These are phyloP conservation scores for Hordeum vulgare DNA, from an alignment of 176 grass and related monocot genomes.

Conservation along the genomic window MorexV3_pseudomolecules_assembly NC_058521.1:552777260-552777759, in stretches of 20 bases:
- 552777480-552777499: conserved; percentile 84
- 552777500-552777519: conserved; percentile 95
- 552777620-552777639: not conserved
- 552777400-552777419: conserved; percentile 76
- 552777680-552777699: not conserved
- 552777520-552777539: conserved; percentile 85
- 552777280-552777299: conserved; percentile 68
- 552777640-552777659: not conserved
- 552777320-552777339: conserved; percentile 10
- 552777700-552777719: conserved; percentile 69
- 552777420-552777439: conserved; percentile 92
- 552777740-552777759: conserved; percentile 81
- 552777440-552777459: conserved; percentile 88
- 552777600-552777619: conserved; percentile 55
- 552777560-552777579: conserved; percentile 88
- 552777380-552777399: conserved; percentile 85
- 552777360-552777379: not conserved
- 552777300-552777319: conserved; percentile 22
- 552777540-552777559: conserved; percentile 85
- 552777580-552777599: conserved; percentile 64
- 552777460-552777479: conserved; percentile 89
- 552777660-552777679: not conserved
- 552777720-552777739: conserved; percentile 93
- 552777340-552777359: not conserved
- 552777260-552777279: conserved; percentile 69